Conservation (phyloP, 371 early-diverging fungal species). For the Mortierella sp. region DNA sequence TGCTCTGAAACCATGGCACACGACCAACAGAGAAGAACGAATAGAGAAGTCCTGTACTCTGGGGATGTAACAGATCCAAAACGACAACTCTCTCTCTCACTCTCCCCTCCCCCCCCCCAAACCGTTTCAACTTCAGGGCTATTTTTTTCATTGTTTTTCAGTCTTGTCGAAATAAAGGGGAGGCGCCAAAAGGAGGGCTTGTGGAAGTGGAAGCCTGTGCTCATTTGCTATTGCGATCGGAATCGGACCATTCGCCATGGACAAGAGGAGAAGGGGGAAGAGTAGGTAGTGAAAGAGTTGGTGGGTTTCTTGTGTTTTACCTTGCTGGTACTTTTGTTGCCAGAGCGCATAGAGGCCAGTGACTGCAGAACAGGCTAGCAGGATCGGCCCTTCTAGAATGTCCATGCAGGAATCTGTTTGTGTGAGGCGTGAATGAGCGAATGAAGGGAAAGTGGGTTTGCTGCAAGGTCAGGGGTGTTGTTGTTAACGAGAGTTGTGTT, state of each 20-base stretch:
- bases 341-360: conserved; percentile 34
- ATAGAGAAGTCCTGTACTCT: not conserved
- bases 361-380: conserved; percentile 39
- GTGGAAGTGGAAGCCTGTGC: not conserved
- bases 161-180: conserved; percentile 4
- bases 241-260: not conserved
- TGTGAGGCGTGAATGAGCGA: not conserved
- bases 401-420: conserved; percentile 35
- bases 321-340: conserved; percentile 51
- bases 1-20: too few relatives aligned
- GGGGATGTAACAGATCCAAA: conserved; percentile 10
- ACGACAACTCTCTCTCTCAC: not conserved
- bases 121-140: conserved; percentile 21
- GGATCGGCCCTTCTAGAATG: conserved; percentile 47
- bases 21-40: too few relatives aligned
- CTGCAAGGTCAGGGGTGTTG: conserved; percentile 1
- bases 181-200: not conserved
- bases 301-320: conserved; percentile 14
- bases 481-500: not conserved
- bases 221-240: conserved; percentile 10
- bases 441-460: conserved; percentile 3
- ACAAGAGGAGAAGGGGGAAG: not conserved
- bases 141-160: too few relatives aligned
- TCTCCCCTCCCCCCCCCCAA: not conserved
- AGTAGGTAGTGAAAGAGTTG: not conserved